Evolutionary conservation across 768 basidiomycete species (phyloP).

Genomic region (Panaeolus cyanescens): DNA sequence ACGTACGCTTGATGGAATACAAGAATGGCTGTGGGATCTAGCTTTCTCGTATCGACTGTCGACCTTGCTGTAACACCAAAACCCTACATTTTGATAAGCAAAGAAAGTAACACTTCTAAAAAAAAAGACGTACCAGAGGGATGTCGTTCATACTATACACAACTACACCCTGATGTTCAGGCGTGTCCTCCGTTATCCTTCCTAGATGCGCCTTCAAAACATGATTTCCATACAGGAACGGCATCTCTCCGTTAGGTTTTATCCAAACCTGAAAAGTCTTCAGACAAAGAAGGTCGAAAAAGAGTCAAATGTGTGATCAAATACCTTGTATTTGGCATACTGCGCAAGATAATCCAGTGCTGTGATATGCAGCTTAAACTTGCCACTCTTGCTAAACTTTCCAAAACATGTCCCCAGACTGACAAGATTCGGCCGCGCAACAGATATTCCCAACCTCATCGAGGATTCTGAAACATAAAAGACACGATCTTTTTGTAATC

Average conservation of each 20-base stretch:
- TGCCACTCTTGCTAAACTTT: conserved; percentile 95
- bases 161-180: conserved; percentile 98
- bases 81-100: conserved; percentile 54
- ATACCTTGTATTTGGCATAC: conserved; percentile 97
- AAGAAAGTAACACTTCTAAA: background rate
- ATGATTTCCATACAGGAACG: conserved; percentile 98
- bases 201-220: conserved; percentile 99
- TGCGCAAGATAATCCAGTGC: conserved; percentile 91
- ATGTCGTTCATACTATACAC: conserved; percentile 95
- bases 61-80: conserved; percentile 97
- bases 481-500: conserved; percentile 91
- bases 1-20: conserved; percentile 97
- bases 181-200: conserved; percentile 97
- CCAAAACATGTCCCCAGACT: conserved; percentile 96
- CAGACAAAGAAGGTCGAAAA: background rate
- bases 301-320: conserved; percentile 10
- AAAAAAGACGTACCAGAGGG: conserved; percentile 68
- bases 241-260: conserved; percentile 99
- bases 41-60: conserved; percentile 93
- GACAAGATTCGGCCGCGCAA: conserved; percentile 90
- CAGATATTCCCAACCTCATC: conserved; percentile 89
- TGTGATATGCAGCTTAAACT: conserved; percentile 97
- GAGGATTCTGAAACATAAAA: conserved; percentile 96
- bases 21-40: conserved; percentile 95
- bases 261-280: conserved; percentile 81